These are phyloP conservation scores for Plasmopara muralis DNA, from an alignment of 352 stramenopile species.

Conservation along the genomic window DNA sequence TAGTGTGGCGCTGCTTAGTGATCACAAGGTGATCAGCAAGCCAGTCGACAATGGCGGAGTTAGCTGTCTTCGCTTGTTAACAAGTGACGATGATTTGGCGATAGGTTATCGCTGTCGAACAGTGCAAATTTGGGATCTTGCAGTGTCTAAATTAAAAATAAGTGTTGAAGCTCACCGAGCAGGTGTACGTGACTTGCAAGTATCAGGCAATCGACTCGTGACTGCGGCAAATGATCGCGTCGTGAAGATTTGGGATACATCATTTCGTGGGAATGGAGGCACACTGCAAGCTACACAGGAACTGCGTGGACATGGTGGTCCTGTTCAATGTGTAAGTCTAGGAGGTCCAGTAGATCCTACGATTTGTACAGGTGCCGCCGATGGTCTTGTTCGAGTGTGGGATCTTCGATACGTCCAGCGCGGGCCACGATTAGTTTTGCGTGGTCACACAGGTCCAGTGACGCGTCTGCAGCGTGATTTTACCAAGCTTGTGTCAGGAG, in stretches of 20 bases:
- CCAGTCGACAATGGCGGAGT: conserved; percentile 27
- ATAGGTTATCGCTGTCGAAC: conserved; percentile 44
- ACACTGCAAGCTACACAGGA: conserved; percentile 41
- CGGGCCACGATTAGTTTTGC: conserved; percentile 51
- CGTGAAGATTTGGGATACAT: conserved; percentile 73
- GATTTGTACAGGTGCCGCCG: conserved; percentile 64
- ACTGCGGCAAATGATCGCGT: conserved; percentile 68
- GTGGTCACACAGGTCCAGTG: conserved; percentile 44
- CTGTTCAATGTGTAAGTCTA: conserved; percentile 61
- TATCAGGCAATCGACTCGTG: conserved; percentile 64
- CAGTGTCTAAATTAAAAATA: conserved; percentile 40
- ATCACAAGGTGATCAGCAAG: conserved; percentile 21
- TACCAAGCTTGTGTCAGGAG: conserved; percentile 68
- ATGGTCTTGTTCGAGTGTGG: conserved; percentile 76
- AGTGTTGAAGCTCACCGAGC: conserved; percentile 53
- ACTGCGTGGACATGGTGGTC: conserved; percentile 53
- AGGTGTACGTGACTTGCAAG: conserved; percentile 54
- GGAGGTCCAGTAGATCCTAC: conserved; percentile 69
- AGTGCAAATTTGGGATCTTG: conserved; percentile 72
- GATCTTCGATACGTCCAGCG: conserved; percentile 71
- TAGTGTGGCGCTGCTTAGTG: conserved; percentile 47
- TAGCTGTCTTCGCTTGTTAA: conserved; percentile 54
- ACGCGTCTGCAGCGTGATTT: conserved; percentile 74
- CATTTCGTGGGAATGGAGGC: conserved; percentile 40
- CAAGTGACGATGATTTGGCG: conserved; percentile 54